A percentile compares a stretch with the other conserved stretches of the same genome.
These are phyloP conservation scores for Monosporozyma servazzii DNA, from an alignment of 805 yeast species.

Conservation along the genomic window DNA sequence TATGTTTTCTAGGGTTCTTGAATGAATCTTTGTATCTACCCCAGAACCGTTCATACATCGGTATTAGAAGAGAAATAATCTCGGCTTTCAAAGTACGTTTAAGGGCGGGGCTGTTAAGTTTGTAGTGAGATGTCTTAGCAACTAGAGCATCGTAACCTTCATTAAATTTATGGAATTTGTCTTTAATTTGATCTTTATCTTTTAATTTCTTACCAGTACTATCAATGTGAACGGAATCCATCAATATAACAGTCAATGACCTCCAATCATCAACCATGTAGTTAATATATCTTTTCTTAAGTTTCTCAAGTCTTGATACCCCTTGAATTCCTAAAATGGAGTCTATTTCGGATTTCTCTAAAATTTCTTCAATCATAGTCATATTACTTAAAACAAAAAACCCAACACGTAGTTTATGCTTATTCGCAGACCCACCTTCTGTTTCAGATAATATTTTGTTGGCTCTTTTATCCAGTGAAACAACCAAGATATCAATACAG, in stretches of 20 bases:
- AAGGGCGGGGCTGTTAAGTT: constrained; percentile 57
- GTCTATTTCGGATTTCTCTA: constrained; percentile 49
- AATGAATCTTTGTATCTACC: constrained; percentile 42
- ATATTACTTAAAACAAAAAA: constrained; percentile 62
- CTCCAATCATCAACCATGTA: constrained; percentile 75
- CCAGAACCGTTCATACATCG: constrained; percentile 77
- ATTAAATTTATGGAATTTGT: constrained; percentile 74
- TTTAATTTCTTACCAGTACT: constrained; percentile 48
- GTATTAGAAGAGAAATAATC: constrained; percentile 59
- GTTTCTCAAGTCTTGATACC: constrained; percentile 48
- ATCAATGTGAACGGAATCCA: constrained; percentile 63
- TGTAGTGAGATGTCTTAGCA: constrained; percentile 53
- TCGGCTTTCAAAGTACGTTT: constrained; percentile 59
- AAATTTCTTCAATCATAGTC: constrained; percentile 63
- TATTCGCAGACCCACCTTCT: constrained; percentile 17
- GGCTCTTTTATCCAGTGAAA: constrained; percentile 54
- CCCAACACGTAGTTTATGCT: constrained; percentile 44
- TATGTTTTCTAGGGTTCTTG: constrained; percentile 31
- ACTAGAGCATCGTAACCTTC: constrained; percentile 72
- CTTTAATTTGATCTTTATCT: constrained; percentile 75
- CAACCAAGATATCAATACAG: constrained; percentile 62
- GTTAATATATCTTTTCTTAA: constrained; percentile 66
- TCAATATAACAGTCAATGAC: constrained; percentile 59
- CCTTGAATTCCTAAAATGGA: constrained; percentile 50
- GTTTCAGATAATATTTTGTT: constrained; percentile 28